Percentiles rank a stretch among this genome's conserved stretches.
Conservation (phyloP, 768 basidiomycete genomes). For the Tephrocybe sp. region DNA sequence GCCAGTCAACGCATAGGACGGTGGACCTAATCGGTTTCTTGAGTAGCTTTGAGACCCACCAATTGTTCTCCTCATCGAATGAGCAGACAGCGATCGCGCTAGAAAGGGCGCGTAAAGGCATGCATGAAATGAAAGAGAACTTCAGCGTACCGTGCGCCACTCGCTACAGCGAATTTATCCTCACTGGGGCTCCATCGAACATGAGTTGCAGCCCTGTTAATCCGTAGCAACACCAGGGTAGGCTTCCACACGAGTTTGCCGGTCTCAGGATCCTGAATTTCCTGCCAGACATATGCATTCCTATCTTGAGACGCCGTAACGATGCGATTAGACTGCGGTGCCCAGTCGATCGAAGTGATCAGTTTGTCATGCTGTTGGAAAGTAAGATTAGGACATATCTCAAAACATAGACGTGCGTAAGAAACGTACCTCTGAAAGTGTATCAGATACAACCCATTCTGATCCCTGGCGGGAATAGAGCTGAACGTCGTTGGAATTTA, state of each 20-base stretch:
- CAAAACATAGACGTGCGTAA: neutral
- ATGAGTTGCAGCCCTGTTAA: conserved; percentile 94
- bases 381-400: neutral
- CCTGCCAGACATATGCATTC: conserved; percentile 98
- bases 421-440: conserved; percentile 73
- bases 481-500: conserved; percentile 87
- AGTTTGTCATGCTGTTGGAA: conserved; percentile 85
- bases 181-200: conserved; percentile 97
- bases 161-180: conserved; percentile 98
- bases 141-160: conserved; percentile 76
- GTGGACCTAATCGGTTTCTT: conserved; percentile 98
- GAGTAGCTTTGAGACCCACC: conserved; percentile 97
- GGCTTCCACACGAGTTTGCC: conserved; percentile 87
- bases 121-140: neutral
- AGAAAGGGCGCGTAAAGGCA: neutral
- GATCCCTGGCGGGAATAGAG: conserved; percentile 67
- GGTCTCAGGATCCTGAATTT: conserved; percentile 67
- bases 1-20: conserved; percentile 94
- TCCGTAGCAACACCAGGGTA: conserved; percentile 89
- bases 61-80: conserved; percentile 96
- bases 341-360: conserved; percentile 99
- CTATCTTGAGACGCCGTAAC: conserved; percentile 99
- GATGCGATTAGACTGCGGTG: conserved; percentile 92
- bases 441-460: conserved; percentile 72
- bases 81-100: conserved; percentile 96